A percentile compares a stretch with the other conserved stretches of the same genome.
Evolutionary conservation across 768 basidiomycete species (phyloP).

Genomic region (Lentinula lateritia): DNA sequence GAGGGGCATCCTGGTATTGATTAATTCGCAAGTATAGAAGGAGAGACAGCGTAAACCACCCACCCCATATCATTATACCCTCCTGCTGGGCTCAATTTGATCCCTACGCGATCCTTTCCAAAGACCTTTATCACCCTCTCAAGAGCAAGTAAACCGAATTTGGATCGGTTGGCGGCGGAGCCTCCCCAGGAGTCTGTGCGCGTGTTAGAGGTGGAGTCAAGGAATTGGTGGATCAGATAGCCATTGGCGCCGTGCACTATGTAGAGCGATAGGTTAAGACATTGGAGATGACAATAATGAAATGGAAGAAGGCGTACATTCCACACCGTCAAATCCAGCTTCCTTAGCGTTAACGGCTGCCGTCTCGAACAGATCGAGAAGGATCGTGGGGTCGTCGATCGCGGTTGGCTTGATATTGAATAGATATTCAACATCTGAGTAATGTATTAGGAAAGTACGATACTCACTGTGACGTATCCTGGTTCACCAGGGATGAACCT

Average conservation of each 20-base stretch:
- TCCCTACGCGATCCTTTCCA: constrained; percentile 27
- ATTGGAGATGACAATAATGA: background rate
- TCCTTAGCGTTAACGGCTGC: constrained; percentile 27
- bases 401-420: constrained; percentile 14
- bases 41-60: background rate
- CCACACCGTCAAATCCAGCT: constrained; percentile 33
- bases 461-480: constrained; percentile 22
- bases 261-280: background rate
- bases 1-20: constrained; percentile 23
- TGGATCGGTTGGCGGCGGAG: constrained; percentile 31
- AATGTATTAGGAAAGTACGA: no score
- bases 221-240: constrained; percentile 33
- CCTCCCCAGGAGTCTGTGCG: constrained; percentile 42
- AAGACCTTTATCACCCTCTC: constrained; percentile 26
- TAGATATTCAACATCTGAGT: background rate
- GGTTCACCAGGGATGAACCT: constrained; percentile 18
- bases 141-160: constrained; percentile 32
- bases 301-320: constrained; percentile 14
- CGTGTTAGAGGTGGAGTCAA: constrained; percentile 26
- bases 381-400: constrained; percentile 22
- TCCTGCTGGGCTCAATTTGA: constrained; percentile 26
- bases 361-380: constrained; percentile 22
- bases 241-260: constrained; percentile 25
- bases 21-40: no score
- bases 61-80: constrained; percentile 29